These are phyloP conservation scores for Avena eriantha DNA, from an alignment of 176 grass and related monocot species.

Conservation along the genomic window DNA sequence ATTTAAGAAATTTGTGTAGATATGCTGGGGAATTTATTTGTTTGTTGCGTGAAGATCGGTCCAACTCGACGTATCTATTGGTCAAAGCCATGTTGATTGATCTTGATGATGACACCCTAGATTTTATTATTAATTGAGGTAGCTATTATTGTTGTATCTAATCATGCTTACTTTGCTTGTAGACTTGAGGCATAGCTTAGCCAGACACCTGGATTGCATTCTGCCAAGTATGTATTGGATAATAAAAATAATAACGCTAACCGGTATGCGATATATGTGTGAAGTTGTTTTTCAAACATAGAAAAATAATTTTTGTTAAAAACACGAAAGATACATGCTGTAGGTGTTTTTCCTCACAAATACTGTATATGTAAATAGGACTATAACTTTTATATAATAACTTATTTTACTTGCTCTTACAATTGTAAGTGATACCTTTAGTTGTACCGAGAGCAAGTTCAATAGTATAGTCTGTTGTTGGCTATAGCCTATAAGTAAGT, in stretches of 20 bases:
- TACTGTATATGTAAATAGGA: too few species aligned
- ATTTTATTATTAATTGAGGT: neutral
- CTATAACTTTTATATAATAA: too few species aligned
- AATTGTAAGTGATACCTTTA: too few species aligned
- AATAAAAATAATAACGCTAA: neutral
- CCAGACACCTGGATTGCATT: neutral
- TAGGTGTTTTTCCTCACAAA: too few species aligned
- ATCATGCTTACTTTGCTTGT: neutral
- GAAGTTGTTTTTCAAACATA: too few species aligned
- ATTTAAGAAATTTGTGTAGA: neutral
- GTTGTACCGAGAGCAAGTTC: too few species aligned
- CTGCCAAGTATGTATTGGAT: neutral
- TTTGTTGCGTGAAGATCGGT: neutral
- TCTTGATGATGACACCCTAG: neutral
- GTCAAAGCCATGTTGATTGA: conserved; percentile 8
- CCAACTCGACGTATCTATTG: neutral
- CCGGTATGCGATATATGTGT: too few species aligned
- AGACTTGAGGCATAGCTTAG: neutral
- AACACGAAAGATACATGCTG: too few species aligned
- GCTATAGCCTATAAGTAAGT: too few species aligned
- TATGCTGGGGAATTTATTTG: neutral
- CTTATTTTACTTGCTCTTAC: too few species aligned
- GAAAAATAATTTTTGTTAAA: too few species aligned
- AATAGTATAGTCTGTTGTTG: too few species aligned
- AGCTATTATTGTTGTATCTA: conserved; percentile 5